Evolutionary conservation across 805 yeast genomes (phyloP), one percentile per base, ranked within the genome.

Genomic region (Blastobotrys mokoenaii): DNA sequence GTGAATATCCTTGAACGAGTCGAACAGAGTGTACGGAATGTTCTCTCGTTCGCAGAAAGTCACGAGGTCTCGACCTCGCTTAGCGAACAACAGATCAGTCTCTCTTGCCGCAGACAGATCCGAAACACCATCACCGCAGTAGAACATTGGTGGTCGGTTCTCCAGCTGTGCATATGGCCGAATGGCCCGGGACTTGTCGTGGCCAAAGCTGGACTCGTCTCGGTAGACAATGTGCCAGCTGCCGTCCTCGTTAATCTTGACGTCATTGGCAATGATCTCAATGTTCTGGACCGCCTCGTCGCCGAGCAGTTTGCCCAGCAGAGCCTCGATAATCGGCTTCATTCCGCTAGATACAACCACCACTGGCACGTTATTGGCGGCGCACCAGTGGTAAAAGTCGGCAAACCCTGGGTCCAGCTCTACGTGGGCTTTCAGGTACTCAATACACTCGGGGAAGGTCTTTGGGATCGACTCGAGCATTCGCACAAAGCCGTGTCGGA

Each of bases 41-140:
- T 75, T 70, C 62, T 88, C 90, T 40, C 80, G 70, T 54, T 73
- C 74, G 68, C 97, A 93, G 68, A 79, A 90, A 34, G 80, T 81
- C 54, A 90, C 82, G 55, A 93, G 74, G 61, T 93, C 97, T 57
- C 83, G 79, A 41, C 97, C 98, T 52, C 79, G 78, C 68, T 88
- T 90, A 39, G 98, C 98, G 65, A 90, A 93, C 53, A 93, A 69
- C 54, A 90, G 71, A 64, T 93, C 90, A 35, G 98, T 88, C 65
- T 93, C 96, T 60, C 84, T 82, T 18, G 97, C 97, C 18, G 98
- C 98, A 47, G 87, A 78, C 55, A 93, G 71, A 64, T 93, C 99
- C 39, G 94, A 82, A 29, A 93, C 96, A 52, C 99, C 99, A 63
- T 93, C 99, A 48, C 99, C 99, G 59, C 95, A 85, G 70, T 93